These are phyloP conservation scores for Cyberlindnera lachancei DNA, from an alignment of 805 yeast species.

Conservation along the genomic window DNA sequence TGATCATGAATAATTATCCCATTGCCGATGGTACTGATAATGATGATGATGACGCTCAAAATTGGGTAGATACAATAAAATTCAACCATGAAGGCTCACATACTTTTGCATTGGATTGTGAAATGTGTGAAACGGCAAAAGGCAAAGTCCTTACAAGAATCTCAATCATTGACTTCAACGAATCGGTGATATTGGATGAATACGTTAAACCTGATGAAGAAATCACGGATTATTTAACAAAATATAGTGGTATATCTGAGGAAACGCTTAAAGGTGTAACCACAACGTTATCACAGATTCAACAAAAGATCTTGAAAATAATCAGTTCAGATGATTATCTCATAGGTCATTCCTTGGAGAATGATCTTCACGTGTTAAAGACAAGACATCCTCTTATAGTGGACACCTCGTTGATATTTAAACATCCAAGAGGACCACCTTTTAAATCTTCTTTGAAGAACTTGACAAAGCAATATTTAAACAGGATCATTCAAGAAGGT, in stretches of 20 bases:
- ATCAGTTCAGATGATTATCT: slow-evolving; percentile 55
- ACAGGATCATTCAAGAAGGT: slow-evolving; percentile 59
- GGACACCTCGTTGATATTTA: slow-evolving; percentile 73
- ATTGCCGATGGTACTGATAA: slow-evolving; percentile 27
- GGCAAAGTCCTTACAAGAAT: slow-evolving; percentile 72
- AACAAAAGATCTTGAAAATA: slow-evolving; percentile 39
- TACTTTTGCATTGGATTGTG: slow-evolving; percentile 85
- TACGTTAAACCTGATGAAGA: slow-evolving; percentile 70
- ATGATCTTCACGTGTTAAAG: slow-evolving; percentile 66
- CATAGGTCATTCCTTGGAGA: slow-evolving; percentile 86
- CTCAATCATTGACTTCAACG: slow-evolving; percentile 61
- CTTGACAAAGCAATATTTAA: slow-evolving; percentile 51
- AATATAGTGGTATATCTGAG: slow-evolving; percentile 80
- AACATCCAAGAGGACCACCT: slow-evolving; percentile 81
- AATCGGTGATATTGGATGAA: slow-evolving; percentile 57
- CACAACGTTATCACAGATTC: slow-evolving; percentile 62
- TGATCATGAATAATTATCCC: slow-evolving; percentile 51
- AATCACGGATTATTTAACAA: slow-evolving; percentile 75
- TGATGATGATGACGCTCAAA: slow-evolving; percentile 12
- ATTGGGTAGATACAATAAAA: slow-evolving; percentile 47
- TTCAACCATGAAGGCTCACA: slow-evolving; percentile 53
- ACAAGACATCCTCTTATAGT: slow-evolving; percentile 67
- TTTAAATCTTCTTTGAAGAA: slow-evolving; percentile 69
- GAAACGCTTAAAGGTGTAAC: slow-evolving; percentile 56
- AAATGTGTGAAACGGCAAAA: slow-evolving; percentile 65